A percentile compares a stretch with the other conserved stretches of the same genome.
These are phyloP conservation scores for Epichloe aotearoae DNA, from an alignment of 2,329 filamentous ascomycete species.

Conservation along the genomic window DNA sequence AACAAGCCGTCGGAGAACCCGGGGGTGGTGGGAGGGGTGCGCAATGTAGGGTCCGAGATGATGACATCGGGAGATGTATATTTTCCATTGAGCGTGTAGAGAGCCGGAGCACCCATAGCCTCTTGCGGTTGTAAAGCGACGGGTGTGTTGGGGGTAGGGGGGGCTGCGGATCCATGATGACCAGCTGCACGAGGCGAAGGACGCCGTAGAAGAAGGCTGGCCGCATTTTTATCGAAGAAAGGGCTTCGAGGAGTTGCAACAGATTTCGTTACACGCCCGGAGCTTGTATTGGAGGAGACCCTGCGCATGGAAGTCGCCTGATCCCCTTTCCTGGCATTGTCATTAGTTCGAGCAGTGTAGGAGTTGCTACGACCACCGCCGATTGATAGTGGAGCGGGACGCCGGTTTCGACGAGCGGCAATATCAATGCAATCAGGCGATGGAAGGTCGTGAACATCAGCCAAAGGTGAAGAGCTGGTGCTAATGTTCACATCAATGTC, in stretches of 20 bases:
- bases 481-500: not conserved
- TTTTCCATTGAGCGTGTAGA: conserved; percentile 19
- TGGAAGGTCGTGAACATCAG: conserved; percentile 22
- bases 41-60: conserved; percentile 31
- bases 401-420: conserved; percentile 36
- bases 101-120: conserved; percentile 25
- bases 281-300: conserved; percentile 37
- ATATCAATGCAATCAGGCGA: conserved; percentile 40
- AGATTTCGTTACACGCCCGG: conserved; percentile 21
- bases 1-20: conserved; percentile 30
- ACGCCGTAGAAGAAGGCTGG: conserved; percentile 29
- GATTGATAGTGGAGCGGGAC: conserved; percentile 32
- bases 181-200: conserved; percentile 28
- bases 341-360: conserved; percentile 33
- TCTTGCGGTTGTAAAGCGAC: conserved; percentile 24
- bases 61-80: conserved; percentile 15
- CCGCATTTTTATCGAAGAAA: conserved; percentile 31
- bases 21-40: conserved; percentile 41
- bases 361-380: conserved; percentile 29
- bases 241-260: conserved; percentile 21
- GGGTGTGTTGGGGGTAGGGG: conserved; percentile 37
- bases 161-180: conserved; percentile 28
- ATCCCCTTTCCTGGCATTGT: conserved; percentile 31
- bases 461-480: conserved; percentile 5
- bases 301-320: conserved; percentile 37